These are phyloP conservation scores for Puccinia triticina DNA, from an alignment of 1,284 basidiomycete species.

Conservation along the genomic window DNA sequence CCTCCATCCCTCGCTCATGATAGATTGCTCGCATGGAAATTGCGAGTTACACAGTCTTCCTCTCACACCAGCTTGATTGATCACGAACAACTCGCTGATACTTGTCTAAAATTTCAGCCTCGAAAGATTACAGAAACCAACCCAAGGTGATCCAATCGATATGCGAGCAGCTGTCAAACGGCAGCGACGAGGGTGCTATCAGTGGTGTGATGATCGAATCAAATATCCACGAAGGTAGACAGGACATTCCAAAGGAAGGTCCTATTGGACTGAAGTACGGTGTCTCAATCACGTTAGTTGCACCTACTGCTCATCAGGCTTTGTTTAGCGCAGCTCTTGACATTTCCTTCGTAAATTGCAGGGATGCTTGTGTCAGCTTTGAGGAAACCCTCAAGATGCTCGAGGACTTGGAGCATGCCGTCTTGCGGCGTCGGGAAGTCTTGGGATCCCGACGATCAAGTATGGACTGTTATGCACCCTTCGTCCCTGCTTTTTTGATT, in stretches of 20 bases:
- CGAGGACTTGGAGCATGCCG: constrained; percentile 59
- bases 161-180: constrained; percentile 75
- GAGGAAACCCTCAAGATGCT: constrained; percentile 68
- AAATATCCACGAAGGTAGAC: constrained; percentile 72
- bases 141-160: constrained; percentile 70
- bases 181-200: constrained; percentile 70
- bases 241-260: constrained; percentile 59
- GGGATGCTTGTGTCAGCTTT: constrained; percentile 84
- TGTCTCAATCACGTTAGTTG: constrained; percentile 57
- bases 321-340: constrained; percentile 63
- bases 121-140: constrained; percentile 61
- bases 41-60: constrained; percentile 11
- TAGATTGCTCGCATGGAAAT: constrained; percentile 60
- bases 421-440: constrained; percentile 20
- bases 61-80: neutral
- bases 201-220: constrained; percentile 97
- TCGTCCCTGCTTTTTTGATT: neutral
- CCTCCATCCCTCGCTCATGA: constrained; percentile 57
- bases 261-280: constrained; percentile 58
- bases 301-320: constrained; percentile 54
- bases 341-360: neutral
- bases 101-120: constrained; percentile 51
- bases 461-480: neutral
- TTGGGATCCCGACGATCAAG: constrained; percentile 16
- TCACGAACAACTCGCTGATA: constrained; percentile 2